These are phyloP conservation scores for Apophysomyces elegans DNA, from an alignment of 371 early-diverging fungal genomes.

Conservation along the genomic window DNA sequence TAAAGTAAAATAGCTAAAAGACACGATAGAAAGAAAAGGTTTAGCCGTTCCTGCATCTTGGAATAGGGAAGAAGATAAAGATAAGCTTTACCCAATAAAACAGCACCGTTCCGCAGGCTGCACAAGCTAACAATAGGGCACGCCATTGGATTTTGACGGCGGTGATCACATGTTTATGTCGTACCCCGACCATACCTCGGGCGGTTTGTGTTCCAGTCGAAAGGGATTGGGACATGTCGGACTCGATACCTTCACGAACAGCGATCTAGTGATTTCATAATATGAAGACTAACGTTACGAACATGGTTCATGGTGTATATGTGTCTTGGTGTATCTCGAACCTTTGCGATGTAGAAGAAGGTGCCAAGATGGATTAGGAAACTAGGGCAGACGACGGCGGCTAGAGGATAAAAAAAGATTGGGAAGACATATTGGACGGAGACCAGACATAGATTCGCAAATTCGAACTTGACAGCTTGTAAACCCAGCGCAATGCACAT, in stretches of 20 bases:
- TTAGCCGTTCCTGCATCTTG: not conserved
- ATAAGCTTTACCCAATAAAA: constrained; percentile 46
- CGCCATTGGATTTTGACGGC: constrained; percentile 68
- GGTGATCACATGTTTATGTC: constrained; percentile 57
- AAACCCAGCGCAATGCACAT: constrained; percentile 45
- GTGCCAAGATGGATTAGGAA: constrained; percentile 59
- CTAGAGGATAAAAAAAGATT: constrained; percentile 60
- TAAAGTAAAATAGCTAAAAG: constrained; percentile 55
- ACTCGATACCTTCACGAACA: constrained; percentile 43
- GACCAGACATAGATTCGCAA: constrained; percentile 57
- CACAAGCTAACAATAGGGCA: constrained; percentile 56
- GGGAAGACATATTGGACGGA: constrained; percentile 45
- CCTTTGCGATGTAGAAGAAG: constrained; percentile 59
- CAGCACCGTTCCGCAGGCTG: constrained; percentile 46
- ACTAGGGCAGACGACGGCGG: constrained; percentile 55
- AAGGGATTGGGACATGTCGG: constrained; percentile 48
- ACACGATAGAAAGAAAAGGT: not conserved
- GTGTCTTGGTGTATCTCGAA: not conserved
- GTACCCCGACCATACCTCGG: constrained; percentile 29
- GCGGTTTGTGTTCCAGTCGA: constrained; percentile 38
- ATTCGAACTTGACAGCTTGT: constrained; percentile 55
- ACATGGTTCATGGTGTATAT: not conserved
- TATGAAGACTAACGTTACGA: not conserved
- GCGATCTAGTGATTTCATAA: constrained; percentile 26
- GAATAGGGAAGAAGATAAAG: not conserved